These are phyloP conservation scores for Sporothrix sp. DNA, from an alignment of 2,329 filamentous ascomycete genomes.

Conservation along the genomic window DNA sequence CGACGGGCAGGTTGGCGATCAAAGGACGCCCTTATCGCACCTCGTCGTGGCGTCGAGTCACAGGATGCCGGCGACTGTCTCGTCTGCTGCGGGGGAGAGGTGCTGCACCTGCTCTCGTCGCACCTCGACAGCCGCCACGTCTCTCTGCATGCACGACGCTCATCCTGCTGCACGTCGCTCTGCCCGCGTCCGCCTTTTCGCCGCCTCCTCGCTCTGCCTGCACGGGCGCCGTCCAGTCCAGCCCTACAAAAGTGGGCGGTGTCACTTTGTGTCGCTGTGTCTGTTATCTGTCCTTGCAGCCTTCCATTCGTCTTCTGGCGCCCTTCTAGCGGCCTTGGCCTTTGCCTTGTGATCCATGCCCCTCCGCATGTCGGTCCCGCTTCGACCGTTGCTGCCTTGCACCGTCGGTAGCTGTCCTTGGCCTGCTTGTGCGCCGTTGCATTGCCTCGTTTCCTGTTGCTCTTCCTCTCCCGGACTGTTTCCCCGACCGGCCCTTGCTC, in stretches of 20 bases:
- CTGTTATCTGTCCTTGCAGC: neutral
- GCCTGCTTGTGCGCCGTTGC: neutral
- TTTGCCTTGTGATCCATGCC: neutral
- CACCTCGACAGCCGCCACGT: too few relatives aligned
- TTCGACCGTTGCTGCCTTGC: slow-evolving; percentile 6
- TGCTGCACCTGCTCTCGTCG: too few relatives aligned
- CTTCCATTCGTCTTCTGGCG: slow-evolving; percentile 12
- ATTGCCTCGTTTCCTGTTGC: neutral
- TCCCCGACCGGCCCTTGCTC: neutral
- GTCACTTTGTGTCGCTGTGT: neutral
- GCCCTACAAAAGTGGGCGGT: slow-evolving; percentile 13
- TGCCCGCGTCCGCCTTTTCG: slow-evolving; percentile 2
- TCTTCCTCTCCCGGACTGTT: neutral
- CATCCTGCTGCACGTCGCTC: neutral
- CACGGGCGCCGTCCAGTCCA: neutral
- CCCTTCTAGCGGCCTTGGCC: slow-evolving; percentile 11
- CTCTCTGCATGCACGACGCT: neutral
- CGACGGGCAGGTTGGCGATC: neutral
- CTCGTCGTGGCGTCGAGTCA: neutral
- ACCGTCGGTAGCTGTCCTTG: neutral
- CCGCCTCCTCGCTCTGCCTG: neutral
- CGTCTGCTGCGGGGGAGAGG: too few relatives aligned
- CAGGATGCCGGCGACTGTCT: too few relatives aligned
- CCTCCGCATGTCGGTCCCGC: neutral
- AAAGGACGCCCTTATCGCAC: neutral